These are phyloP conservation scores for Astrothelium subdiscretum DNA, from an alignment of 495 filamentous ascomycete species.

Conservation along the genomic window DNA sequence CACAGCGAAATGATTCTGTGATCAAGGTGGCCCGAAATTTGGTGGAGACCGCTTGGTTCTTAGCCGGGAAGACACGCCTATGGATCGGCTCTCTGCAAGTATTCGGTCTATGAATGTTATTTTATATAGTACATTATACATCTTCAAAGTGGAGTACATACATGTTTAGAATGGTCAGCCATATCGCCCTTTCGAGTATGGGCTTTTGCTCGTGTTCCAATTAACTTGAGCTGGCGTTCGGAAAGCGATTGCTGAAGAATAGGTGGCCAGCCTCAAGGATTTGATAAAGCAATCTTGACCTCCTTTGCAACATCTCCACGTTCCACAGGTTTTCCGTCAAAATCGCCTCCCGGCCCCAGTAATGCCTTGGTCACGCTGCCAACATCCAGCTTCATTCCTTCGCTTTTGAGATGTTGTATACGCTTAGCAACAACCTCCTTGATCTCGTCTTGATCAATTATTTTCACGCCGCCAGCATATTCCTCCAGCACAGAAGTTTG, in stretches of 20 bases:
- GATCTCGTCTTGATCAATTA: slow-evolving; percentile 36
- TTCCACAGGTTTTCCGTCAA: slow-evolving; percentile 45
- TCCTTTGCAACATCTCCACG: slow-evolving; percentile 36
- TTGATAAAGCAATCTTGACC: slow-evolving; percentile 26
- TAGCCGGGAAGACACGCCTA: too few relatives aligned
- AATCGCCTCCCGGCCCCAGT: slow-evolving; percentile 34
- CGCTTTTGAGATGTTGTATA: slow-evolving; percentile 33
- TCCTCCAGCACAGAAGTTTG: slow-evolving; percentile 45
- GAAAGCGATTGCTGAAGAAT: neutral
- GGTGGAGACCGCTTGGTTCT: too few relatives aligned
- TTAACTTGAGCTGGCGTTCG: too few relatives aligned
- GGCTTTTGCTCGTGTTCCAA: too few relatives aligned
- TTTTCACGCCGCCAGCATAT: slow-evolving; percentile 43
- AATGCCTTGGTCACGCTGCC: slow-evolving; percentile 40
- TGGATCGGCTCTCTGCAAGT: too few relatives aligned
- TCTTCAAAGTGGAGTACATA: too few relatives aligned
- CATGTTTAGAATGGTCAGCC: too few relatives aligned
- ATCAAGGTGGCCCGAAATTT: too few relatives aligned
- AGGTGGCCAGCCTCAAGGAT: neutral
- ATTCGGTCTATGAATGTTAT: too few relatives aligned
- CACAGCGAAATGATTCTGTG: too few relatives aligned
- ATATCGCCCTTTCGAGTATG: too few relatives aligned
- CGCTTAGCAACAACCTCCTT: slow-evolving; percentile 32
- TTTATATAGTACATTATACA: too few relatives aligned
- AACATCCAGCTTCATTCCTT: slow-evolving; percentile 33